phyloP scores from a whole-genome alignment of 192 early-diverging fungal genomes.

The Glomus cerebriforme region DNA sequence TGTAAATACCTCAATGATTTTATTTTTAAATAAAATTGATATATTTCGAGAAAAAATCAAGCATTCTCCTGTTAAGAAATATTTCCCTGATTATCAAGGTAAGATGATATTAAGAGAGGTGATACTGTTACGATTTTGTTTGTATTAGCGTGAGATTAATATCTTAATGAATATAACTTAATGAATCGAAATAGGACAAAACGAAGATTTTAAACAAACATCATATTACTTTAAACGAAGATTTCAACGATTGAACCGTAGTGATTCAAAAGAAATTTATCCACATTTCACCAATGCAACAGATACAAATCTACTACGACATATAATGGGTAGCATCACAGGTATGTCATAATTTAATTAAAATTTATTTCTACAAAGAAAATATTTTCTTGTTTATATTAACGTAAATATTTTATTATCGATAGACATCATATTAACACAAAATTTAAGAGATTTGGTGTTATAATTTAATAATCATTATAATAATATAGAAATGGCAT shows the following conservation, averaged over 20 bases:
- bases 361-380: neutral
- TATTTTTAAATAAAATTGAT: slow-evolving; percentile 99
- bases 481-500: neutral
- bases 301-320: slow-evolving; percentile 81
- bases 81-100: slow-evolving; percentile 84
- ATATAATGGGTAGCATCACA: slow-evolving; percentile 87
- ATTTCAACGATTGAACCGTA: slow-evolving; percentile 77
- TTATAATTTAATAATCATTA: neutral
- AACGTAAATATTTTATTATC: neutral
- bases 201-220: slow-evolving; percentile 67
- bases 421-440: slow-evolving; percentile 10
- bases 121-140: no score
- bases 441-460: slow-evolving; percentile 14
- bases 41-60: slow-evolving; percentile 89
- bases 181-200: neutral
- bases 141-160: no score
- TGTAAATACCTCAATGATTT: slow-evolving; percentile 93
- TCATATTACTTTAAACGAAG: slow-evolving; percentile 77
- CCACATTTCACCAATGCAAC: slow-evolving; percentile 88
- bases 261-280: slow-evolving; percentile 81
- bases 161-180: no score
- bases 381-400: neutral
- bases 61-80: slow-evolving; percentile 79
- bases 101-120: neutral
- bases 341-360: slow-evolving; percentile 51